phyloP scores from a whole-genome alignment of 1,284 basidiomycete species.

The Boletellus deceptivus region DNA sequence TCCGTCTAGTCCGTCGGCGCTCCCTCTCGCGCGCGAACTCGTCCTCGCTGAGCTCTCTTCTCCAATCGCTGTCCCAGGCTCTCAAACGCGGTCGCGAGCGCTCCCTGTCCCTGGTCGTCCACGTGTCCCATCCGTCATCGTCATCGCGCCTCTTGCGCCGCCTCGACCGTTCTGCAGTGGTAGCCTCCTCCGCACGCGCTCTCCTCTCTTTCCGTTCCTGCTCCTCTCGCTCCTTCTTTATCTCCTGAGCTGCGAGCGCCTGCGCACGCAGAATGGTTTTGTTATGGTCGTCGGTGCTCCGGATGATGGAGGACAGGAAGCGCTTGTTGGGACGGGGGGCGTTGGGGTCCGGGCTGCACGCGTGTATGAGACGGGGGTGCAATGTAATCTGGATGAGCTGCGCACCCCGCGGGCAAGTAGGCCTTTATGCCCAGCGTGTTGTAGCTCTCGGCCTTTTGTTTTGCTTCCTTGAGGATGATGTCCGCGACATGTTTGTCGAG shows the following conservation, averaged over 20 bases:
- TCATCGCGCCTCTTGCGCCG: slow-evolving; percentile 38
- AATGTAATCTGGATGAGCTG: slow-evolving; percentile 10
- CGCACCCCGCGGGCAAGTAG: slow-evolving; percentile 53
- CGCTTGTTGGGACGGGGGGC: slow-evolving; percentile 87
- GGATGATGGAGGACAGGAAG: slow-evolving; percentile 85
- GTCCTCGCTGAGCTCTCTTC: slow-evolving; percentile 20
- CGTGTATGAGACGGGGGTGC: neutral
- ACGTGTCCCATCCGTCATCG: slow-evolving; percentile 38
- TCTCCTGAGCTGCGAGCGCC: slow-evolving; percentile 69
- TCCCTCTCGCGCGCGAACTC: slow-evolving; percentile 13
- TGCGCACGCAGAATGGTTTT: slow-evolving; percentile 77
- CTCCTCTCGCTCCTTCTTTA: slow-evolving; percentile 62
- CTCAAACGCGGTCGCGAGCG: slow-evolving; percentile 19
- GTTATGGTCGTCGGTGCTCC: slow-evolving; percentile 91
- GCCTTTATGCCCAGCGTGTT: slow-evolving; percentile 64
- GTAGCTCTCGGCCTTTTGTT: slow-evolving; percentile 79
- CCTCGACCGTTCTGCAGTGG: slow-evolving; percentile 56
- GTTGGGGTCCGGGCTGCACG: slow-evolving; percentile 46
- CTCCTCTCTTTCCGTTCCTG: slow-evolving; percentile 59
- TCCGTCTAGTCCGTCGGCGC: slow-evolving; percentile 17
- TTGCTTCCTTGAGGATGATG: slow-evolving; percentile 86
- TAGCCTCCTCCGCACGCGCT: slow-evolving; percentile 67
- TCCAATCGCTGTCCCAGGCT: slow-evolving; percentile 32
- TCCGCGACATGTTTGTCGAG: slow-evolving; percentile 87
- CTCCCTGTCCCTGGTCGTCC: slow-evolving; percentile 46